Base-by-base conservation (phyloP, 1,139 yeast species). In the Pneumocystis oryctolagi region DNA sequence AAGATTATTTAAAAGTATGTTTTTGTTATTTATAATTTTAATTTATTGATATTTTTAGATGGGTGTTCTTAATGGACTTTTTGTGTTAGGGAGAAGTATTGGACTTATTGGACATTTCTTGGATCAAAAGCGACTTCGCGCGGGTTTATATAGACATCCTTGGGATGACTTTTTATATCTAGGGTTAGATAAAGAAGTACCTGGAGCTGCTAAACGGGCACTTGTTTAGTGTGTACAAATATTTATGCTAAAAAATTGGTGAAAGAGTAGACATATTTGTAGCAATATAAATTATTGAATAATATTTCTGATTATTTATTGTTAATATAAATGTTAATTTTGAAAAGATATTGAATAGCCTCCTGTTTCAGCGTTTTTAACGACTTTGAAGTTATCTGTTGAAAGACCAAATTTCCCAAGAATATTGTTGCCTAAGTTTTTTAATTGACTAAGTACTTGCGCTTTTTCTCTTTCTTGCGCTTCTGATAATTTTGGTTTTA, bases 91-190 rank as follows among this genome's bases (percentile, higher is more conserved):
- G 63, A 74, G 80, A 63, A 76, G 79, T 56, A 77, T 77, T 64
- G 80, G 80, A 70, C 70, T 77, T 65, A 77, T 77, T 70, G 80
- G 78, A 62, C 80, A 77, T 68, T 78, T 77, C 67, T 72, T 77
- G 60, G 80, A 77, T 67, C 80, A 77, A 73, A 77, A 77, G 77
- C 72, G 80, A 62, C 74, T 77, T 68, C 74, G 76, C 72, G 76
- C 79, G 62, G 79, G 79, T 47, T 72, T 77, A 39, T 77, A 77
- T 73, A 73, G 80, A 66, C 80, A 77, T 68, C 79, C 80, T 35
- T 77, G 80, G 79, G 80, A 77, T 65, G 80, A 77, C 65, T 77
- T 77, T 68, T 76, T 79, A 64, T 77, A 77, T 68, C 68, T 76
- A 18, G 59, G 59, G 2, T 8, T 56, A 20, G 59, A 56, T 35